A percentile compares a stretch with the other conserved stretches of the same genome.
Evolutionary conservation across 179 eudicot species (phyloP).

Genomic region (Camellia oleifera): DNA sequence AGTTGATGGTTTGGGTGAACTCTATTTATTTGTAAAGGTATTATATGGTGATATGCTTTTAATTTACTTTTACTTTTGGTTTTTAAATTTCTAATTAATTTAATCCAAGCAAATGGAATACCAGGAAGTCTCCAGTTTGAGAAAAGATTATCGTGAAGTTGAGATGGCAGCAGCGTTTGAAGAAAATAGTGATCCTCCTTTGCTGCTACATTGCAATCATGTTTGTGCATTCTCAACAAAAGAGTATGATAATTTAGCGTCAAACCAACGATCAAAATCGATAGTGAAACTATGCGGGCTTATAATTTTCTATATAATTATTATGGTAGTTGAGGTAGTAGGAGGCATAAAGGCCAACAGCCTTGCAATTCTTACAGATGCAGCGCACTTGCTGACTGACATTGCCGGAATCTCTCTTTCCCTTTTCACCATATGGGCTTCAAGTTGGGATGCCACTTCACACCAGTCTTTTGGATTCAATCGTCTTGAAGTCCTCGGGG

Average conservation of each 20-base stretch:
- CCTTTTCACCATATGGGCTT: constrained; percentile 16
- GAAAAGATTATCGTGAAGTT: constrained; percentile 18
- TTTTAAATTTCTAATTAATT: not conserved
- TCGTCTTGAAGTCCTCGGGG: constrained; percentile 51
- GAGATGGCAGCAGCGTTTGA: constrained; percentile 20
- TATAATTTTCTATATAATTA: constrained; percentile 20
- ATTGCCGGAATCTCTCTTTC: constrained; percentile 13
- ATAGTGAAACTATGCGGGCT: constrained; percentile 37
- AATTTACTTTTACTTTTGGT: too few relatives aligned
- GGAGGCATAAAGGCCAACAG: constrained; percentile 58
- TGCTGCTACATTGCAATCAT: constrained; percentile 22
- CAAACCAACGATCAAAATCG: constrained; percentile 33
- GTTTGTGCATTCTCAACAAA: constrained; percentile 39
- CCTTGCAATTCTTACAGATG: constrained; percentile 33
- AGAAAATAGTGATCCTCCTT: constrained; percentile 14
- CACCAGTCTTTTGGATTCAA: constrained; percentile 42
- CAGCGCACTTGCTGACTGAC: constrained; percentile 17
- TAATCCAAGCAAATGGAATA: constrained; percentile 29
- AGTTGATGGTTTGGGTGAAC: not conserved
- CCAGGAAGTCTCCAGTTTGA: constrained; percentile 14
- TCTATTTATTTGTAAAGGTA: too few relatives aligned
- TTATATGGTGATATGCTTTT: too few relatives aligned
- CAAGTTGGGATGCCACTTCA: constrained; percentile 33
- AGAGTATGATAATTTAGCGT: constrained; percentile 23
- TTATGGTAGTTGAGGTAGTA: constrained; percentile 39